Evolutionary conservation across 345 rosid genomes (phyloP).

Genomic region (Rhizophora mangle): DNA sequence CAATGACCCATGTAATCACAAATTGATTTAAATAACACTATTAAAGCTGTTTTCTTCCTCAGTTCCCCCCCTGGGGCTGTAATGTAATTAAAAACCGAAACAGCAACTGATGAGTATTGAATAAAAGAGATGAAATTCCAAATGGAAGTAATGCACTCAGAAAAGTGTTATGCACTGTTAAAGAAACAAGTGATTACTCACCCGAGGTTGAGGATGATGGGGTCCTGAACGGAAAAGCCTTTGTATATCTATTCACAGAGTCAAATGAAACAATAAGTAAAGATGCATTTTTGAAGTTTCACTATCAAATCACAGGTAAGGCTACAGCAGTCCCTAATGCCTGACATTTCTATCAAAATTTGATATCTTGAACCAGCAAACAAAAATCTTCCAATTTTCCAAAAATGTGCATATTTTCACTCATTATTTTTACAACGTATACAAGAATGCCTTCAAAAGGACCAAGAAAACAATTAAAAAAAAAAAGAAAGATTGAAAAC

Average conservation of each 20-base stretch:
- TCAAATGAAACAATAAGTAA: slow-evolving; percentile 42
- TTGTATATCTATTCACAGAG: slow-evolving; percentile 57
- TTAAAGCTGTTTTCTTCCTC: no score
- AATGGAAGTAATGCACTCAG: slow-evolving; percentile 5
- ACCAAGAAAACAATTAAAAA: background rate
- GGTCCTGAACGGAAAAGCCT: slow-evolving; percentile 78
- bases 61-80: no score
- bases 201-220: slow-evolving; percentile 86
- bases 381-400: background rate
- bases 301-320: background rate
- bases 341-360: background rate
- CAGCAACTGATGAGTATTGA: background rate
- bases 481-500: slow-evolving; percentile 4
- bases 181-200: slow-evolving; percentile 36
- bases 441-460: background rate
- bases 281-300: background rate
- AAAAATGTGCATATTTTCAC: background rate
- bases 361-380: no score
- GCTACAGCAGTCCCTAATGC: no score
- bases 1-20: no score
- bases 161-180: slow-evolving; percentile 3
- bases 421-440: background rate
- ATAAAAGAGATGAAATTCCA: background rate
- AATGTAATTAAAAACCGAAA: background rate
- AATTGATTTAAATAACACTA: no score